Evolutionary conservation across 805 yeast species (phyloP), one percentile per base, ranked within the genome.

Genomic region (Candida maesae): DNA sequence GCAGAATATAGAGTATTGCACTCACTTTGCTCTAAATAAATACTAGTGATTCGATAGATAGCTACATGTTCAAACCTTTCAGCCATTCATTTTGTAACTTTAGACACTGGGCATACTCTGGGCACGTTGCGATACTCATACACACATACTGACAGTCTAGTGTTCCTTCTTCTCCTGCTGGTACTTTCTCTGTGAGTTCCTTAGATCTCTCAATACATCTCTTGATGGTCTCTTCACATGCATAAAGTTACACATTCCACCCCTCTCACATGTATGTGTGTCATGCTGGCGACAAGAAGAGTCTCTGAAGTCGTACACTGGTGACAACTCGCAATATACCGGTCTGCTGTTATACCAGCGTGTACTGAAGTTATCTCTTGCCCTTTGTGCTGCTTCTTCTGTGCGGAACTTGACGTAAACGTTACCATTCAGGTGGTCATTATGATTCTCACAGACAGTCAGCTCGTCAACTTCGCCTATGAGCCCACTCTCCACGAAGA

Each of bases 281-380:
- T 81, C 86, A 55, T 82, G 81, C 32, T 83, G 83, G 30, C 86
- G 69, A 57, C 98, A 90, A 40, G 77, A 71, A 11, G 95, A 84
- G 41, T 82, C 93, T 33, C 71, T 67, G 50, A 85, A 77, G 54
- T 74, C 79, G 4, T 72, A 62, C 15, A 86, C 90, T 12, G 96
- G 93, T 18, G 87, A 76, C 20, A 86, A 66, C 53, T 86, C 93
- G 55, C 87, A 78, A 58, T 79, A 84, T 0, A 90, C 78, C 0
- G 97, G 98, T 41, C 80, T 64, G 8, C 76, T 78, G 41, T 78
- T 77, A 58, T 78, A 90, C 97, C 97, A 90, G 42, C 93, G 73
- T 24, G 79, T 73, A 56, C 86, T 87, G 54, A 89, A 75, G 40
- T 65, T 67, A 35, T 74, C 71, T 26, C 75, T 70, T 3, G 89